Percentiles rank a stretch among this genome's conserved stretches.
These are phyloP conservation scores for Mycena floridula DNA, from an alignment of 768 basidiomycete genomes.

Conservation along the genomic window DNA sequence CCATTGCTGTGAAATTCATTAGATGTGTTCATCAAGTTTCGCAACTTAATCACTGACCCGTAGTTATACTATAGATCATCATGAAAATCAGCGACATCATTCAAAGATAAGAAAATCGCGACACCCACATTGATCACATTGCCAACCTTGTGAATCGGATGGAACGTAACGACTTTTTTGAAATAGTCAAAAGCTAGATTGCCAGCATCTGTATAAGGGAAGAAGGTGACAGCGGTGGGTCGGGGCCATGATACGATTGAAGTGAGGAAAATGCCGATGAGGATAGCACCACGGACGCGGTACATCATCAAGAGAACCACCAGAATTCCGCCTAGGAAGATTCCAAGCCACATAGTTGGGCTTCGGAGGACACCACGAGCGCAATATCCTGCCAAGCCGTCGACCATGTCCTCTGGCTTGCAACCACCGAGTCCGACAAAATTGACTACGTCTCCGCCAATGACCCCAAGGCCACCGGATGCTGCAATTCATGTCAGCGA, in stretches of 20 bases:
- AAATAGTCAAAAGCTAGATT: conserved; percentile 78
- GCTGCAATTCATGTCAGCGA: conserved; percentile 28
- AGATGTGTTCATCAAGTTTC: background rate
- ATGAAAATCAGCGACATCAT: conserved; percentile 3
- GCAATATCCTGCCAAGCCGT: conserved; percentile 54
- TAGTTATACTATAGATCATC: conserved; percentile 45
- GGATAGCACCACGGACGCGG: conserved; percentile 77
- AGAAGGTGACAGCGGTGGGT: conserved; percentile 73
- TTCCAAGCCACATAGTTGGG: conserved; percentile 85
- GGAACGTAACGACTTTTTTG: conserved; percentile 78
- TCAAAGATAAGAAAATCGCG: background rate
- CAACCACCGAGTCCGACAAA: conserved; percentile 78
- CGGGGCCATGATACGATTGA: conserved; percentile 86
- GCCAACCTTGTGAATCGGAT: conserved; percentile 53
- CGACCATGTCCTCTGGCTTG: conserved; percentile 44
- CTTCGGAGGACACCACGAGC: conserved; percentile 55
- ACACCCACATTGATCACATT: conserved; percentile 58
- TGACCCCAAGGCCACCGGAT: conserved; percentile 61
- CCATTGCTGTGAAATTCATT: conserved; percentile 44
- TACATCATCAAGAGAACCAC: conserved; percentile 81
- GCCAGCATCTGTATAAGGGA: conserved; percentile 66
- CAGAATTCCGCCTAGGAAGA: conserved; percentile 79
- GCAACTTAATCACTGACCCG: conserved; percentile 18
- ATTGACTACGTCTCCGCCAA: conserved; percentile 67
- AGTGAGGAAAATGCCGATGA: conserved; percentile 79